Evolutionary conservation across 495 filamentous ascomycete species (phyloP), one percentile per base, ranked within the genome.

Genomic region (Neurospora sp.): DNA sequence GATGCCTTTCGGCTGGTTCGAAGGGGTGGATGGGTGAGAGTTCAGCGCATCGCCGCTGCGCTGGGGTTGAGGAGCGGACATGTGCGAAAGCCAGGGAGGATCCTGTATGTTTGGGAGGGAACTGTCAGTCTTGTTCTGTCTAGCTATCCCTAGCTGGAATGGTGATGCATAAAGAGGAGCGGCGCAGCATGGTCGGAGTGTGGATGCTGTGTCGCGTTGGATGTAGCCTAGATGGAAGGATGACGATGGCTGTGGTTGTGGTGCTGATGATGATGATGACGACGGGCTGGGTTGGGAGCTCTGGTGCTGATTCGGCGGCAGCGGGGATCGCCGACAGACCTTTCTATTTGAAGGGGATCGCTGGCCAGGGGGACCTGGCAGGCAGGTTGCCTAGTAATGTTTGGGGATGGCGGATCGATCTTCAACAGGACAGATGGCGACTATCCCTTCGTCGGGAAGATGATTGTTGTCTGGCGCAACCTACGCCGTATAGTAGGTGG

Each of bases 21-120:
- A 79, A 42, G 77, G 80, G 16, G 77, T 76, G 7, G 78, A 73
- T 14, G 75, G 73, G 5, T 70, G 20, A 20, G 76, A 72, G 48
- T 81, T 78, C 76, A 78, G 76, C 76, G 78, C 71, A 71, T 82
- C 79, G 53, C 53, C 53, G 80, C 75, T 72, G 78, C 78, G 80
- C 70, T 81, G 77, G 68, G 74, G 71, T 72, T 75, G 76, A 74
- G 83, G 83, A 73, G 80, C 74, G 76, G 84, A 85, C 84, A 86
- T 86, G 80, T 84, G 83, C 78, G 81, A 74, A 76, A 86, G 78
- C 83, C 83, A 86, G 75, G 84, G 83, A 71, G 82, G 79, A 69
- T 86, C 83, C 83, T 85, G 65, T 69, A 70, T 27, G 70, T 75
- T 20, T 68, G n/a, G 68, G n/a, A 73, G 69, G 46, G 37, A 70